Evolutionary conservation across 75 land plant species (phyloP).

Genomic region (Azolla pinnata): DNA sequence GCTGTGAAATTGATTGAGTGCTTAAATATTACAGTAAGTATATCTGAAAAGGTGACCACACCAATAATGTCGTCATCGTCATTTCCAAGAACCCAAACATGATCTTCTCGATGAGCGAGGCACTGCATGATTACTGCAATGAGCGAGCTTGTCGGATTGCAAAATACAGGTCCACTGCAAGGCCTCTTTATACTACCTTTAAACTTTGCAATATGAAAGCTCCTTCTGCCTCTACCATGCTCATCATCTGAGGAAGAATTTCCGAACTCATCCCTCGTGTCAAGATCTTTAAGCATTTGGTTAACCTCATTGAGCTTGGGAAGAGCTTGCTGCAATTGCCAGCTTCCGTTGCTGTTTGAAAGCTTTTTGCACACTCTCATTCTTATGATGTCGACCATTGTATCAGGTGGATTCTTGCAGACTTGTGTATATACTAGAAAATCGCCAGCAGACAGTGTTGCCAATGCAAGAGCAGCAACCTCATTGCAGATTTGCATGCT

Average conservation of each 20-base stretch:
- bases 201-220: too few species aligned
- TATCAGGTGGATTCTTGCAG: constrained; percentile 48
- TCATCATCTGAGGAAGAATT: constrained; percentile 25
- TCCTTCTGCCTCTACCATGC: too few species aligned
- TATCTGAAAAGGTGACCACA: constrained; percentile 50
- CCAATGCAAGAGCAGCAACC: constrained; percentile 50
- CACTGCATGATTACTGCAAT: constrained; percentile 82
- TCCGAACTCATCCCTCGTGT: constrained; percentile 3
- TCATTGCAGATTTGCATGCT: constrained; percentile 47
- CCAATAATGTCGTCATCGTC: constrained; percentile 47
- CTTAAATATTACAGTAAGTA: constrained; percentile 16
- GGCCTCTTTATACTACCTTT: too few species aligned
- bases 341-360: too few species aligned
- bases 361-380: constrained; percentile 26
- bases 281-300: neutral
- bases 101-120: constrained; percentile 54
- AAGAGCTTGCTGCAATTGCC: too few species aligned
- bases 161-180: constrained; percentile 31
- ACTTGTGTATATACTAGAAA: constrained; percentile 45
- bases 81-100: constrained; percentile 63
- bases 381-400: constrained; percentile 30
- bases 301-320: neutral
- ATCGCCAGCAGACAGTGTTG: constrained; percentile 58
- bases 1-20: too few species aligned
- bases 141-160: constrained; percentile 58